Percentiles rank a stretch among this genome's conserved stretches.
Conservation (phyloP, 148 eudicot species). For the Rheum nobile region DNA sequence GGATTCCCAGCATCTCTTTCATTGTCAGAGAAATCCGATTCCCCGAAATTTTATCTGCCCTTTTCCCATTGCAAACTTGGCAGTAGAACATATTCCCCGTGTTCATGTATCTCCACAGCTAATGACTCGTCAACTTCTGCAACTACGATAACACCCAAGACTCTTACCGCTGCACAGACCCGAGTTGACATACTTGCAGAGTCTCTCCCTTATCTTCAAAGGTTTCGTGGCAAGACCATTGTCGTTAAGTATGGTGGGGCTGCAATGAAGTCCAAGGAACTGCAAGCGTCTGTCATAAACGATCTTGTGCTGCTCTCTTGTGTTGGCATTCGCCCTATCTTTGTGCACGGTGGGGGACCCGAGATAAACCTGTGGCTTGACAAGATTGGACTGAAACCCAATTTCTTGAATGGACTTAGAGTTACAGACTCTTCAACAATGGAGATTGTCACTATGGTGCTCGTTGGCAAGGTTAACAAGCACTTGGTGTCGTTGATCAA, state of each 20-base stretch:
- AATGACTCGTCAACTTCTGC: background rate
- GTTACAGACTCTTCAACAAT: constrained; percentile 70
- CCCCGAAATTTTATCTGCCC: background rate
- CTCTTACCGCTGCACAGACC: constrained; percentile 26
- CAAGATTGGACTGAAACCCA: constrained; percentile 42
- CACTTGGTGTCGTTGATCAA: constrained; percentile 58
- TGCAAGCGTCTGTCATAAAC: constrained; percentile 60
- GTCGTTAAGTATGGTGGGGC: constrained; percentile 85
- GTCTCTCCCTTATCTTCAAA: constrained; percentile 67
- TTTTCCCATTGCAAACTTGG: constrained; percentile 1
- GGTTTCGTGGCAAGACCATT: constrained; percentile 62
- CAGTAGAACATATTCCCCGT: background rate
- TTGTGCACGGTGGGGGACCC: constrained; percentile 87
- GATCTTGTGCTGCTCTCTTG: constrained; percentile 66
- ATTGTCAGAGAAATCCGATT: background rate
- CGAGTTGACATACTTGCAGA: constrained; percentile 69
- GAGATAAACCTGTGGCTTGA: constrained; percentile 64
- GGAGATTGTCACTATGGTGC: constrained; percentile 82
- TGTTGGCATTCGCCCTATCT: constrained; percentile 56
- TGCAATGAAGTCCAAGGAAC: constrained; percentile 66
- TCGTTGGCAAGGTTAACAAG: constrained; percentile 72
- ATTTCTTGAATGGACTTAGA: constrained; percentile 56
- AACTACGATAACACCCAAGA: background rate
- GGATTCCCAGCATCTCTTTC: background rate
- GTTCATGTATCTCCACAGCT: background rate